phyloP scores from a whole-genome alignment of 2,329 filamentous ascomycete species.

The Claviceps pusilla region DNA sequence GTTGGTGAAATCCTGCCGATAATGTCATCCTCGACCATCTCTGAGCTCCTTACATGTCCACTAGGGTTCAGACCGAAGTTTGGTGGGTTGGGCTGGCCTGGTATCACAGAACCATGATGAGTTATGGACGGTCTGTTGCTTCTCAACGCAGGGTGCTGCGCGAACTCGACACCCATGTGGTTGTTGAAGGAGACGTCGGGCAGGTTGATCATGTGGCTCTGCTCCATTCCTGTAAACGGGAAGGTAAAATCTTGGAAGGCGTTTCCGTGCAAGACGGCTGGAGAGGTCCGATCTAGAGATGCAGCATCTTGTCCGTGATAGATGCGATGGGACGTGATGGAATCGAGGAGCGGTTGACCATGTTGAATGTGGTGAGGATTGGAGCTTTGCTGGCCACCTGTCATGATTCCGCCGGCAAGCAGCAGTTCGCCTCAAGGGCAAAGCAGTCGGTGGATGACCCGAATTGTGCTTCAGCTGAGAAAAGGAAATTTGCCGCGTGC shows the following conservation, averaged over 20 bases:
- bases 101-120: constrained; percentile 8
- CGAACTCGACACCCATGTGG: constrained; percentile 19
- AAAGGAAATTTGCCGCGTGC: not conserved
- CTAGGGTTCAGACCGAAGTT: constrained; percentile 12
- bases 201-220: constrained; percentile 12
- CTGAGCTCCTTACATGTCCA: constrained; percentile 17
- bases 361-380: constrained; percentile 16
- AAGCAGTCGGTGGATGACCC: not conserved
- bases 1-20: constrained; percentile 28
- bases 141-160: constrained; percentile 14
- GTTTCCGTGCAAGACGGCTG: constrained; percentile 27
- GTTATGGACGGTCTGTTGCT: constrained; percentile 8
- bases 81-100: constrained; percentile 10
- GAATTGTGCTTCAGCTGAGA: not conserved
- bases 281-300: constrained; percentile 10
- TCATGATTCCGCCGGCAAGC: constrained; percentile 13
- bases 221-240: constrained; percentile 26
- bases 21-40: constrained; percentile 31
- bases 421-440: not conserved
- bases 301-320: constrained; percentile 11
- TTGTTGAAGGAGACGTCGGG: constrained; percentile 20
- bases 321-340: constrained; percentile 10
- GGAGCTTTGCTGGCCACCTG: constrained; percentile 14
- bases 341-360: constrained; percentile 15
- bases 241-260: constrained; percentile 41